These are phyloP conservation scores for Moesziomyces parantarcticus DNA, from an alignment of 1,284 basidiomycete genomes.

Conservation along the genomic window DNA sequence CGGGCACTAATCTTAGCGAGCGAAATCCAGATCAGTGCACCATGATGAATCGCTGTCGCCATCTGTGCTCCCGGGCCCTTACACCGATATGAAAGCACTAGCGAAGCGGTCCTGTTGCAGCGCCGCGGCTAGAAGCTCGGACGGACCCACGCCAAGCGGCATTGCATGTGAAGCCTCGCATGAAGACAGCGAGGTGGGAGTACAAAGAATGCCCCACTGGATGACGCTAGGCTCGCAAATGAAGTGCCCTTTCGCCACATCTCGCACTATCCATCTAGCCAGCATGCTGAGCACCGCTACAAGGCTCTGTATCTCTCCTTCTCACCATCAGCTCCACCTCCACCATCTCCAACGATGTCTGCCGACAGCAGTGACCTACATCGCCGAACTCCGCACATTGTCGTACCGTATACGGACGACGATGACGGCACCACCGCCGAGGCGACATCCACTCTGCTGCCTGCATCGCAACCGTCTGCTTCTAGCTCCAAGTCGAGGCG, in stretches of 20 bases:
- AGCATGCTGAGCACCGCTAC: neutral
- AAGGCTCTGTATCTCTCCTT: neutral
- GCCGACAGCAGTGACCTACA: neutral
- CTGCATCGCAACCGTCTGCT: neutral
- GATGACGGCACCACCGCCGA: slow-evolving; percentile 3
- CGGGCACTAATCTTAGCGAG: no score
- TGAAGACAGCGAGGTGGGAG: neutral
- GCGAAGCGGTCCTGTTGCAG: no score
- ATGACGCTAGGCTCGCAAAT: neutral
- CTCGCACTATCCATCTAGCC: neutral
- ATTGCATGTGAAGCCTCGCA: no score
- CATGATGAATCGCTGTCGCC: no score
- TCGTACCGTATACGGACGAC: slow-evolving; percentile 19
- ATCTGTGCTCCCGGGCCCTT: no score
- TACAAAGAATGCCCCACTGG: neutral
- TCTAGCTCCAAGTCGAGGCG: neutral
- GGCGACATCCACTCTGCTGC: slow-evolving; percentile 11
- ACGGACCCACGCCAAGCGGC: no score
- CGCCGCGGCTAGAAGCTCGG: no score
- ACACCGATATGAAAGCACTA: no score
- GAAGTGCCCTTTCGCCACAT: neutral
- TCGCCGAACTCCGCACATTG: slow-evolving; percentile 11
- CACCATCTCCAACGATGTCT: neutral
- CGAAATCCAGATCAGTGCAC: no score
- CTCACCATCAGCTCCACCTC: neutral